Percentiles rank a stretch among this genome's conserved stretches.
Conservation (phyloP, 352 stramenopile species). For the Phytopythium sindhum region DNA sequence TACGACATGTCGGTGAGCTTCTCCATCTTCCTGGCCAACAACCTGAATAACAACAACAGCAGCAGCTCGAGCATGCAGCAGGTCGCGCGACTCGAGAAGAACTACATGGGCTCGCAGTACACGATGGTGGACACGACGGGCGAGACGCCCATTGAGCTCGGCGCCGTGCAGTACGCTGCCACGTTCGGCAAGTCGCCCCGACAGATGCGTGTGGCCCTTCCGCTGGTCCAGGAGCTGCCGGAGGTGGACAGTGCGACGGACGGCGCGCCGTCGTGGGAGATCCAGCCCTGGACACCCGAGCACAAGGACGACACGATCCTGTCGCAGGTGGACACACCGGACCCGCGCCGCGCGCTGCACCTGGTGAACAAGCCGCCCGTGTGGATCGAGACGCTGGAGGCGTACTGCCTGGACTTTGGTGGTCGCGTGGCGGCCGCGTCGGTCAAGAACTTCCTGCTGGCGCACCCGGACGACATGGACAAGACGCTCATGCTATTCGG, state of each 20-base stretch:
- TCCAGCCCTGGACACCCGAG: constrained; percentile 50
- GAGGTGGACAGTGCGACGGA: constrained; percentile 41
- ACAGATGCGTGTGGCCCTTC: constrained; percentile 79
- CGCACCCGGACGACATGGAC: constrained; percentile 81
- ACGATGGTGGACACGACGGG: constrained; percentile 73
- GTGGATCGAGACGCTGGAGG: constrained; percentile 85
- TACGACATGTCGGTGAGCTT: constrained; percentile 89
- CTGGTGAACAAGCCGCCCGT: constrained; percentile 87
- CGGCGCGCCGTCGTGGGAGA: constrained; percentile 43
- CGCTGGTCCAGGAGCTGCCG: constrained; percentile 40
- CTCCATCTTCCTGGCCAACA: constrained; percentile 57
- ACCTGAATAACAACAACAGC: constrained; percentile 26
- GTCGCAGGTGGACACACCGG: constrained; percentile 65
- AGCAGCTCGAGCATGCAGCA: constrained; percentile 23
- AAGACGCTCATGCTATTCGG: constrained; percentile 87
- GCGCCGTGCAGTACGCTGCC: constrained; percentile 80
- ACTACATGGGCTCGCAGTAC: constrained; percentile 89
- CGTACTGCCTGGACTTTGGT: constrained; percentile 87
- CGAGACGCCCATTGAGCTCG: constrained; percentile 54
- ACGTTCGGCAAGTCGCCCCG: constrained; percentile 85
- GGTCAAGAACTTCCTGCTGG: constrained; percentile 88
- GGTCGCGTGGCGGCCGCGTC: constrained; percentile 80
- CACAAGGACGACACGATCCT: constrained; percentile 82
- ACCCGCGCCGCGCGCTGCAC: constrained; percentile 55
- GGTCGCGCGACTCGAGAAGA: constrained; percentile 80